Percentiles rank a stretch among this genome's conserved stretches.
Conservation (phyloP, 176 grass and related monocot genomes). For the Coix lacrymajobi region DNA sequence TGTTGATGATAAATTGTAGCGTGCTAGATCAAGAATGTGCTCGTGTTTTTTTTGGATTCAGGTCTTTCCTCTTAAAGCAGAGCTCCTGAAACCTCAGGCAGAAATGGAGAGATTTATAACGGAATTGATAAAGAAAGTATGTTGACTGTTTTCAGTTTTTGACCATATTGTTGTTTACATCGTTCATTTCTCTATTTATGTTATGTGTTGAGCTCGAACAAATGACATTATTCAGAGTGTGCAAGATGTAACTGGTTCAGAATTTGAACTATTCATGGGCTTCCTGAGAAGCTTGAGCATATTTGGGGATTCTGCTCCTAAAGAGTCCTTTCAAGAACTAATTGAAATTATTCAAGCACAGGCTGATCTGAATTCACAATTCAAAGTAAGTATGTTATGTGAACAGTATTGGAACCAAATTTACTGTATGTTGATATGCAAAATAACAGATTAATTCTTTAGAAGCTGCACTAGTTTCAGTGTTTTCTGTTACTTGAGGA, state of each 20-base stretch:
- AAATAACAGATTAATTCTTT: not conserved
- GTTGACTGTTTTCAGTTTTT: slow-evolving; percentile 8
- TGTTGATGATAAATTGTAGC: not conserved
- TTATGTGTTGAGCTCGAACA: slow-evolving; percentile 20
- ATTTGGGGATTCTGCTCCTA: slow-evolving; percentile 80
- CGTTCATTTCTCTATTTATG: not conserved
- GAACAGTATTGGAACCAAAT: slow-evolving; percentile 1
- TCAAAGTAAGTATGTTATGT: slow-evolving; percentile 63
- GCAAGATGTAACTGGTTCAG: slow-evolving; percentile 88
- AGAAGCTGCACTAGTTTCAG: not conserved
- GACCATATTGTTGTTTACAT: not conserved
- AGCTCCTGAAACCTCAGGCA: slow-evolving; percentile 81
- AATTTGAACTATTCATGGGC: slow-evolving; percentile 98
- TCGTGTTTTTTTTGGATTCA: slow-evolving; percentile 3
- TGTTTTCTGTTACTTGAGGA: not conserved
- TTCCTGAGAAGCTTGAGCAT: slow-evolving; percentile 93
- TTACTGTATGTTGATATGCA: slow-evolving; percentile 1
- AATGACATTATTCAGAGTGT: slow-evolving; percentile 62
- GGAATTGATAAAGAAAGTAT: slow-evolving; percentile 95
- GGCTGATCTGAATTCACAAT: slow-evolving; percentile 90
- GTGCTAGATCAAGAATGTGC: not conserved
- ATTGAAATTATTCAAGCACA: slow-evolving; percentile 99
- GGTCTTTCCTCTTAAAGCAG: slow-evolving; percentile 96
- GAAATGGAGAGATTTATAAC: slow-evolving; percentile 99
- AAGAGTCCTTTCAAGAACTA: slow-evolving; percentile 84